Conservation (phyloP, 1,139 yeast genomes). For the Pichia sp. region DNA sequence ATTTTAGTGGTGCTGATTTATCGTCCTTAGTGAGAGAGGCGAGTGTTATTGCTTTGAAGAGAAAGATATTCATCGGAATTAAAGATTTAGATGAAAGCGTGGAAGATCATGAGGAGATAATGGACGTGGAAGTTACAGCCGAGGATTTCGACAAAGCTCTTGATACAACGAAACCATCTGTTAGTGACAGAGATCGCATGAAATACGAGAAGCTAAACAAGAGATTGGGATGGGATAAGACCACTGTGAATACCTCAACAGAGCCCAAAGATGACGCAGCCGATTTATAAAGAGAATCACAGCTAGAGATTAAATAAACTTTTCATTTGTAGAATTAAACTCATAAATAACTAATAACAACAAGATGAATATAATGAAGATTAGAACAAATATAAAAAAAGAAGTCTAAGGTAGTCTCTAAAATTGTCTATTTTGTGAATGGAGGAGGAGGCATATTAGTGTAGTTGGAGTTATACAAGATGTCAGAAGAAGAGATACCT, state of each 20-base stretch:
- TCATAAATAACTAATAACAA: background rate
- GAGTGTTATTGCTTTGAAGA: constrained; percentile 80
- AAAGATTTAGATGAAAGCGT: constrained; percentile 34
- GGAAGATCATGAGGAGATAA: constrained; percentile 25
- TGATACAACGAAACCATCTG: constrained; percentile 79
- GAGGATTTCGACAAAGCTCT: constrained; percentile 73
- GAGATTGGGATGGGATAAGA: constrained; percentile 34
- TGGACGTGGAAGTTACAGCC: constrained; percentile 48
- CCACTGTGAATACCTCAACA: constrained; percentile 16
- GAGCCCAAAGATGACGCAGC: constrained; percentile 11
- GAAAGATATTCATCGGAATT: constrained; percentile 49
- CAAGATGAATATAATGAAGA: too few relatives aligned
- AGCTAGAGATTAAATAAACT: background rate
- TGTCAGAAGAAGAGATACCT: constrained; percentile 41
- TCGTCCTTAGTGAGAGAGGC: constrained; percentile 92
- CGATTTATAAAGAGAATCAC: constrained; percentile 1
- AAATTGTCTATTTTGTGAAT: constrained; percentile 4
- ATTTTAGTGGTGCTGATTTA: constrained; percentile 94
- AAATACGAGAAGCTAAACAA: constrained; percentile 55
- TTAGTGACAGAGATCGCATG: constrained; percentile 75
- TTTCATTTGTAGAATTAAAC: background rate
- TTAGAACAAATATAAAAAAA: background rate
- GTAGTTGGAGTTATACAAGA: constrained; percentile 35
- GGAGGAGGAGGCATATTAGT: constrained; percentile 23
- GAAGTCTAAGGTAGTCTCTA: background rate